Evolutionary conservation across 1,284 basidiomycete species (phyloP).

Genomic region (Acaromyces ingoldii): DNA sequence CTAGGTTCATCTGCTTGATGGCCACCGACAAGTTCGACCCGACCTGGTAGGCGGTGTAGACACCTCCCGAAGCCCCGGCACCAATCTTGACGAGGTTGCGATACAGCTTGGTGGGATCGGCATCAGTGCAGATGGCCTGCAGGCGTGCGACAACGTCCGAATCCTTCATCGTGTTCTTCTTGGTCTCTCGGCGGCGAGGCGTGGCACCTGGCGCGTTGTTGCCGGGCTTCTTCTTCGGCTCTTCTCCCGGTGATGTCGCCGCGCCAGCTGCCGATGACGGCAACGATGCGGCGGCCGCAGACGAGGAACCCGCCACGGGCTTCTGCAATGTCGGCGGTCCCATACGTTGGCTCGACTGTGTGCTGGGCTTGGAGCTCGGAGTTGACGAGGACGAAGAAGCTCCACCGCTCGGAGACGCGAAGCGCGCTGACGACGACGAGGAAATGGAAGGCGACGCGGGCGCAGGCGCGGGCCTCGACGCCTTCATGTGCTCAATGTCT

Average conservation of each 20-base stretch:
- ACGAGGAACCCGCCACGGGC: neutral
- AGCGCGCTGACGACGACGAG: neutral
- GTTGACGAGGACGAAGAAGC: no score
- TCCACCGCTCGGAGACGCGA: neutral
- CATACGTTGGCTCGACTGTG: neutral
- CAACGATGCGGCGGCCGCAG: neutral
- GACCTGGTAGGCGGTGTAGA: slow-evolving; percentile 95
- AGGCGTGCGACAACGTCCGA: slow-evolving; percentile 85
- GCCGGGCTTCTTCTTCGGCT: no score
- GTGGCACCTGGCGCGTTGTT: slow-evolving; percentile 56
- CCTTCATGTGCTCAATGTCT: no score
- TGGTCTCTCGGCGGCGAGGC: slow-evolving; percentile 70
- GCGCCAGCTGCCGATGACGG: slow-evolving; percentile 12
- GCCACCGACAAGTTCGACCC: slow-evolving; percentile 89
- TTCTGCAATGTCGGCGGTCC: neutral
- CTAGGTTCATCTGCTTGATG: slow-evolving; percentile 99
- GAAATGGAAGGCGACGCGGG: slow-evolving; percentile 4
- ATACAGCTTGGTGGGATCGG: slow-evolving; percentile 91
- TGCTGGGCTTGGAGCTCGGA: no score
- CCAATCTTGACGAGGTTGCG: slow-evolving; percentile 92
- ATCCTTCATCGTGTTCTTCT: slow-evolving; percentile 67
- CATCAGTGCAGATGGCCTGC: slow-evolving; percentile 91
- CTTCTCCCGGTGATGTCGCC: slow-evolving; percentile 10
- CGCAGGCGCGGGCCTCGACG: slow-evolving; percentile 29
- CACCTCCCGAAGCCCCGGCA: slow-evolving; percentile 96